Evolutionary conservation across 2,329 filamentous ascomycete genomes (phyloP), one percentile per base, ranked within the genome.

Genomic region (Xylaria sp.): DNA sequence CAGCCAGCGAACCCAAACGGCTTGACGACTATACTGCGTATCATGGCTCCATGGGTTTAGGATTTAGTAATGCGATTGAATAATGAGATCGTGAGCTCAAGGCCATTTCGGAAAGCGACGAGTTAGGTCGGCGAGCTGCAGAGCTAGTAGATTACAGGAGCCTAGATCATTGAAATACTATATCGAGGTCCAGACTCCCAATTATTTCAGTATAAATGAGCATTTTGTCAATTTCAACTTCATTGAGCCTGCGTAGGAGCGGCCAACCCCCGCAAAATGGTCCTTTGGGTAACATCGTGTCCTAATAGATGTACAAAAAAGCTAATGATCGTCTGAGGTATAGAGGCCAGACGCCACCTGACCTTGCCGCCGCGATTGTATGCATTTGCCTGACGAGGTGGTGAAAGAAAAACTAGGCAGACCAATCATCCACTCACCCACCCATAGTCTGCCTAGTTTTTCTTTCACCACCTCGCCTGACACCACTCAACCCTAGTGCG

Each of bases 71-170:
- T 46, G 17, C n/a, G 5, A 47, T 42, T 35, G 19, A 47, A 37
- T 35, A n/a, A 56, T 50, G 47, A 23, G 43, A 17, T 15, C 49
- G 47, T 25, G 54, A 38, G 40, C 25, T 56, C 28, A 49, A 17
- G 14, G n/a, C 40, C 25, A 33, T 37, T 54, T 63, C 60, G 63
- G 63, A 60, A 47, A 57, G 57, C 63, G 63, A 65, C 33, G 33
- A 35, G 19, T n/a, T 33, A 45, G 15, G 38, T 42, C n/a, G 28
- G 43, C 45, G 47, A 56, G 28, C 51, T 56, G 47, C 33, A n/a
- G 42, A 62, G 37, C 33, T n/a, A 35, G 42, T 42, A 37, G 38
- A 51, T 49, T 15, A 31, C 35, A 40, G 15, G 47, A 38, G 51
- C 23, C 19, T 45, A 19, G 38, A 38, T 37, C 40, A 14, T 31